These are phyloP conservation scores for Cladosporium oxysporum DNA, from an alignment of 2,329 filamentous ascomycete species.

Conservation along the genomic window DNA sequence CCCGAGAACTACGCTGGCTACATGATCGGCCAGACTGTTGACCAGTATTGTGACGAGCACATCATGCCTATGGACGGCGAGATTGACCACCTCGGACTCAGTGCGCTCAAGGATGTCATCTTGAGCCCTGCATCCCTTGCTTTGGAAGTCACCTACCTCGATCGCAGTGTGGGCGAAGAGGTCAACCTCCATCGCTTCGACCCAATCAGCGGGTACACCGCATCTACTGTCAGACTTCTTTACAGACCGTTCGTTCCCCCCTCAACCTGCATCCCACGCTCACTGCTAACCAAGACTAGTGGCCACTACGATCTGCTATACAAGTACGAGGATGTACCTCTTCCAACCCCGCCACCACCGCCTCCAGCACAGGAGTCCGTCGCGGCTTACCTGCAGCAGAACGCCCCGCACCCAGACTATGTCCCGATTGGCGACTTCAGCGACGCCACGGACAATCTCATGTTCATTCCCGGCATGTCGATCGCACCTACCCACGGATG, in stretches of 20 bases:
- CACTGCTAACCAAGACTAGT: slow-evolving; percentile 42
- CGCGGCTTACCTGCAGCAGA: slow-evolving; percentile 37
- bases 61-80: slow-evolving; percentile 78
- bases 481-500: slow-evolving; percentile 31
- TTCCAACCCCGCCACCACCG: slow-evolving; percentile 28
- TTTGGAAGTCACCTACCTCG: slow-evolving; percentile 87
- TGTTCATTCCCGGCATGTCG: slow-evolving; percentile 50
- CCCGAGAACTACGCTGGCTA: slow-evolving; percentile 70
- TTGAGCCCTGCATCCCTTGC: slow-evolving; percentile 76
- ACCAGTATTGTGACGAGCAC: slow-evolving; percentile 67
- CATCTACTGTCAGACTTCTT: slow-evolving; percentile 67
- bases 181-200: slow-evolving; percentile 72
- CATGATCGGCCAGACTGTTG: slow-evolving; percentile 62
- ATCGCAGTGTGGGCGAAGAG: slow-evolving; percentile 75
- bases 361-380: slow-evolving; percentile 21
- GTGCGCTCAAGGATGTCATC: slow-evolving; percentile 73
- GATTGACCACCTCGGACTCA: slow-evolving; percentile 87
- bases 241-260: slow-evolving; percentile 61
- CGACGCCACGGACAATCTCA: slow-evolving; percentile 43
- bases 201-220: slow-evolving; percentile 45
- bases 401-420: slow-evolving; percentile 19
- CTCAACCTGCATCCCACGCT: neutral
- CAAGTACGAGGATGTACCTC: slow-evolving; percentile 57
- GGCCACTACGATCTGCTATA: slow-evolving; percentile 97
- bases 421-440: slow-evolving; percentile 8